These are phyloP conservation scores for Pascua guehoae DNA, from an alignment of 1,284 basidiomycete species.

Conservation along the genomic window DNA sequence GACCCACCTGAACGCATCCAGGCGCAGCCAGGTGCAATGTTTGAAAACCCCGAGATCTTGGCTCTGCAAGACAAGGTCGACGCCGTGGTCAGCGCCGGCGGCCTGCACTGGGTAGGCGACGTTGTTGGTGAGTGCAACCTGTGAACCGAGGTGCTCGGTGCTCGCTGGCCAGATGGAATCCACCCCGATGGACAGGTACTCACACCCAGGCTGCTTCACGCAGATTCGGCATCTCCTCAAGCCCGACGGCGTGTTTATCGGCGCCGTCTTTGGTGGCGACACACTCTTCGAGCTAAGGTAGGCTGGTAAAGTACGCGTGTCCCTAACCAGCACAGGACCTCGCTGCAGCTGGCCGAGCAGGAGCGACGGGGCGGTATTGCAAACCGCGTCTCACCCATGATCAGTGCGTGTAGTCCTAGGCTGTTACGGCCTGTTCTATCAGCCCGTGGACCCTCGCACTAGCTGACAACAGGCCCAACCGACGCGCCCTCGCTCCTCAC, in stretches of 20 bases:
- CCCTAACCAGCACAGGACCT: conserved; percentile 23
- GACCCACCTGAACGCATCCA: conserved; percentile 32
- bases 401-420: conserved; percentile 57
- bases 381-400: conserved; percentile 94
- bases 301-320: conserved; percentile 5
- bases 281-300: conserved; percentile 91
- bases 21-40: conserved; percentile 29
- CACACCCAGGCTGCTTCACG: conserved; percentile 66
- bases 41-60: conserved; percentile 51
- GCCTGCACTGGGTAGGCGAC: conserved; percentile 97
- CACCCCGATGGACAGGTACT: not conserved
- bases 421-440: not conserved
- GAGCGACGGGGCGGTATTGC: conserved; percentile 95
- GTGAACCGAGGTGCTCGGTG: no score
- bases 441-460: no score
- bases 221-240: conserved; percentile 82
- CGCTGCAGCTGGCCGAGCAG: conserved; percentile 88
- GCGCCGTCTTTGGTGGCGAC: conserved; percentile 91
- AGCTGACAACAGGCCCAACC: conserved; percentile 63
- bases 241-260: conserved; percentile 93
- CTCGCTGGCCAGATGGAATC: no score
- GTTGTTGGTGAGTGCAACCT: conserved; percentile 65
- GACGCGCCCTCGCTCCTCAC: conserved; percentile 88
- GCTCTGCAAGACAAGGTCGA: conserved; percentile 66
- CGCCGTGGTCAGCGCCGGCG: conserved; percentile 84